Base-by-base conservation (phyloP, 2,329 filamentous ascomycete genomes). In the Hortaea werneckii region DNA sequence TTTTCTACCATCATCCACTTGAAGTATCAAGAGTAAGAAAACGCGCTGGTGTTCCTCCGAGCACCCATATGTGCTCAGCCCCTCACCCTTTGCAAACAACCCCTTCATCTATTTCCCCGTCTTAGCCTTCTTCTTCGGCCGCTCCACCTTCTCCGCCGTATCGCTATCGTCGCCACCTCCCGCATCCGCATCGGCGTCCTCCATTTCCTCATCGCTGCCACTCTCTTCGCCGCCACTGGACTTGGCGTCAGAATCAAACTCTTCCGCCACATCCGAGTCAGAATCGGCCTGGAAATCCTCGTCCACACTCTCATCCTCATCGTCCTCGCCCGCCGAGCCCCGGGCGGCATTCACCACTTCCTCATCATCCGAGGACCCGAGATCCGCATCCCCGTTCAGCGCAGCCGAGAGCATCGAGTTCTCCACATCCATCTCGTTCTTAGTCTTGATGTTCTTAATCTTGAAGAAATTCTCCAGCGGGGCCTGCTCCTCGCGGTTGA, bases 391-490 rank as follows among this genome's bases (percentile, higher is more conserved):
- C 40, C 53, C 54, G 50, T 87, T 79, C 50, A 95, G 78, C 20
- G 87, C 88, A 8, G 86, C 85, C 29, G 86, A 85, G 49, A 95
- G 78, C 48, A 82, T 70, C 1, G 74, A 71, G 39, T 73, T 73
- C 29, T 98, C 92, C 64, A 95, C 92, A 51, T 94, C 84, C 72
- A 98, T 95, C 70, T 98, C 92, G 66, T 98, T 98, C 81, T 95
- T 96, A 47, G 94, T 89, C 45, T 90, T 86, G 60, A 98, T 78
- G 50, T 83, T 85, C 75, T 96, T 96, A 56, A 87, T 79, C 69
- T 94, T 92, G 78, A 98, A 95, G 72, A 98, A 98, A 56, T 84
- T 82, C 67, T 98, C 92, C n/a, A 98, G 78, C 5, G 87, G 86
- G 69, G 92, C 86, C 67, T 96, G 87, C 65, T 98, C 92, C 71